phyloP scores from a whole-genome alignment of 139 green algal species.

The Coelastrella sp. region DNA sequence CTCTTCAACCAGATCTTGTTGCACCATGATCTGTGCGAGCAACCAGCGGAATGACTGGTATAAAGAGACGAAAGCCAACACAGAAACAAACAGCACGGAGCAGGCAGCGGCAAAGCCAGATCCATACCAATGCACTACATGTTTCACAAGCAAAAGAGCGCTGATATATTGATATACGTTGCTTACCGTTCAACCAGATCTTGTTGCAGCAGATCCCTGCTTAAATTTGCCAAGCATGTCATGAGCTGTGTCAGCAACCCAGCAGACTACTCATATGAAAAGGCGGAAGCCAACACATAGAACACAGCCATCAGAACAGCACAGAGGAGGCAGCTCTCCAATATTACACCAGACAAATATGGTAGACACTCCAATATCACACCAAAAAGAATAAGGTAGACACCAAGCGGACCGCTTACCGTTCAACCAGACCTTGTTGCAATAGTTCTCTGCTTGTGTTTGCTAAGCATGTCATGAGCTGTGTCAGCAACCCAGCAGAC shows the following conservation, averaged over 20 bases:
- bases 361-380: background rate
- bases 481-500: conserved; percentile 7
- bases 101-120: too few species aligned
- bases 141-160: background rate
- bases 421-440: background rate
- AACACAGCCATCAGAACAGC: too few species aligned
- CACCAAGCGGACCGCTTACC: background rate
- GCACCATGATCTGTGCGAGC: too few species aligned
- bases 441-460: background rate
- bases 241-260: conserved; percentile 37
- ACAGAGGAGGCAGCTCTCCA: too few species aligned
- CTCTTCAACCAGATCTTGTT: too few species aligned
- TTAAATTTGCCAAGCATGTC: background rate
- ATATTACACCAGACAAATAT: background rate
- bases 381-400: too few species aligned
- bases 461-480: conserved; percentile 14
- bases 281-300: too few species aligned
- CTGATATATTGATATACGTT: too few species aligned
- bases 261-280: background rate
- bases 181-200: conserved; percentile 10
- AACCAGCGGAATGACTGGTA: too few species aligned
- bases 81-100: background rate
- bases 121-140: too few species aligned
- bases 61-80: too few species aligned
- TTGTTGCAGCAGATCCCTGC: conserved; percentile 26